Evolutionary conservation across 202 grass and related monocot species (phyloP).

Genomic region (Bolboschoenoplectus hybrid): DNA sequence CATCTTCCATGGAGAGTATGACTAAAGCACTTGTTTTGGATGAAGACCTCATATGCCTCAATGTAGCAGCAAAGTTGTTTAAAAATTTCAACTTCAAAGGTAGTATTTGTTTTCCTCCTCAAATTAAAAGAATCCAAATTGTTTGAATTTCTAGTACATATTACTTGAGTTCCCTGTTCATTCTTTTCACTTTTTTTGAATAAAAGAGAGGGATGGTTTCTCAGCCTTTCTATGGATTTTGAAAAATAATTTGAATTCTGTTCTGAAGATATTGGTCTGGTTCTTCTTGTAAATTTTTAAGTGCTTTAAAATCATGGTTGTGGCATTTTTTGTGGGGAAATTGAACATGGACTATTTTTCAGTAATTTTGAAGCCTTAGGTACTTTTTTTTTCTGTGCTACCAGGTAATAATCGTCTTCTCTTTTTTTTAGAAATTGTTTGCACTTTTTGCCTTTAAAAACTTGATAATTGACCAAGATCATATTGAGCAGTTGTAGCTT

Average conservation of each 20-base stretch:
- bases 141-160: not conserved
- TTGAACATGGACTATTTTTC: not conserved
- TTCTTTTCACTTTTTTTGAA: not conserved
- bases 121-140: not conserved
- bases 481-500: constrained; percentile 32
- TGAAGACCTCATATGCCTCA: not conserved
- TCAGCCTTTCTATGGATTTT: too few species aligned
- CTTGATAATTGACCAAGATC: not conserved
- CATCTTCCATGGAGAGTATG: not conserved
- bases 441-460: not conserved
- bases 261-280: not conserved
- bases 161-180: too few species aligned
- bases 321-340: not conserved
- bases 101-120: not conserved
- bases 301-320: not conserved
- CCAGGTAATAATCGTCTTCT: not conserved
- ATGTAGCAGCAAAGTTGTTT: not conserved
- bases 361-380: not conserved
- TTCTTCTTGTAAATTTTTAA: not conserved
- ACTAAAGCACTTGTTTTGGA: not conserved
- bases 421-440: not conserved
- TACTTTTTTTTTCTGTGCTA: not conserved
- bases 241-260: not conserved
- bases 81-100: not conserved
- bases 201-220: not conserved